Conservation (phyloP, 1,139 yeast species). For the Magnusiomyces magnusii region DNA sequence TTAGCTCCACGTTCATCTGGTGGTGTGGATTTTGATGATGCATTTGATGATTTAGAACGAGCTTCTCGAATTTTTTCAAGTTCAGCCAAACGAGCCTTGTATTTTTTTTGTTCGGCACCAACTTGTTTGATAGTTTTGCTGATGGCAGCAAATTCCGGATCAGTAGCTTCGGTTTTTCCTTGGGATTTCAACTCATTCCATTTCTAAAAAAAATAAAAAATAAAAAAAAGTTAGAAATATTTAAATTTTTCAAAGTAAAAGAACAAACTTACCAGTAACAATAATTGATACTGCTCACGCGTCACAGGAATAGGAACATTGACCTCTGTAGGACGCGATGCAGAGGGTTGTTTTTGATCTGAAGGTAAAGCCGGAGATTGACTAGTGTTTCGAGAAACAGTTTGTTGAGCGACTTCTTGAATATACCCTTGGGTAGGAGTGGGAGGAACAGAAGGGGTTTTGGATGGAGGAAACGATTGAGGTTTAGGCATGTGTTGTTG, state of each 20-base stretch:
- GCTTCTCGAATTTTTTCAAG: slow-evolving; percentile 20
- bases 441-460: not conserved
- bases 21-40: not conserved
- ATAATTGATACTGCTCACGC: slow-evolving; percentile 33
- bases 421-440: not conserved
- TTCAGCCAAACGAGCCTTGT: slow-evolving; percentile 28
- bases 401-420: not conserved
- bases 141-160: slow-evolving; percentile 35
- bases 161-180: slow-evolving; percentile 30
- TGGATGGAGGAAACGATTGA: not conserved
- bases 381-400: not conserved
- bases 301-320: slow-evolving; percentile 27
- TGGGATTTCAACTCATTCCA: slow-evolving; percentile 36
- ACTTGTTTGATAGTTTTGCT: slow-evolving; percentile 29
- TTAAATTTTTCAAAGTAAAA: not conserved
- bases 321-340: not conserved
- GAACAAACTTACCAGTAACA: slow-evolving; percentile 28
- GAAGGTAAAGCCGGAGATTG: not conserved
- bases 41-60: not conserved
- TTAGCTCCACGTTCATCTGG: slow-evolving; percentile 34
- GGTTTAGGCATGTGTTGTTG: not conserved
- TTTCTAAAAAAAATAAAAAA: slow-evolving; percentile 25
- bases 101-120: slow-evolving; percentile 35
- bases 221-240: not conserved
- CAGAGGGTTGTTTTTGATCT: not conserved